A percentile compares a stretch with the other conserved stretches of the same genome.
phyloP scores from a whole-genome alignment of 768 basidiomycete species.

The Kwoniella heveanensis region DNA sequence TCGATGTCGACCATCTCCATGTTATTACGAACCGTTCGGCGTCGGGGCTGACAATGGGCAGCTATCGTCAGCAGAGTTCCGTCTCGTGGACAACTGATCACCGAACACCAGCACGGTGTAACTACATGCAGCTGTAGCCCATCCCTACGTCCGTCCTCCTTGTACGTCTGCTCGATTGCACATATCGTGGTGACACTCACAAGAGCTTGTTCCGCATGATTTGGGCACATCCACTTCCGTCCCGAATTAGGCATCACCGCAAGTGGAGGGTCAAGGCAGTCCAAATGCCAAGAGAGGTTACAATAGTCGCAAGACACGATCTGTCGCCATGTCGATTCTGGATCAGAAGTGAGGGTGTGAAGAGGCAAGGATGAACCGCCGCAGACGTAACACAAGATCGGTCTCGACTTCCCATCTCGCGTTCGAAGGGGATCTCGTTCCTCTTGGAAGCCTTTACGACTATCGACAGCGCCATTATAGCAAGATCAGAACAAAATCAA shows the following conservation, averaged over 20 bases:
- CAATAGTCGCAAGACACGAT: slow-evolving; percentile 97
- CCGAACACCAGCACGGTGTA: no score
- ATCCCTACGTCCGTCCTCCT: no score
- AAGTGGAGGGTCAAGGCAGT: slow-evolving; percentile 90
- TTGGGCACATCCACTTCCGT: slow-evolving; percentile 99
- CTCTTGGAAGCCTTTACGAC: slow-evolving; percentile 85
- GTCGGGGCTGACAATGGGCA: slow-evolving; percentile 65
- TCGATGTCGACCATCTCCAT: slow-evolving; percentile 70
- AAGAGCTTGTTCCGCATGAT: slow-evolving; percentile 82
- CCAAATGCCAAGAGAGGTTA: slow-evolving; percentile 91
- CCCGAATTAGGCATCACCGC: slow-evolving; percentile 78
- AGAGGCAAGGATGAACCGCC: slow-evolving; percentile 70
- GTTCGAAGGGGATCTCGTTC: slow-evolving; percentile 86
- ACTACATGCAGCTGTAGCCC: no score
- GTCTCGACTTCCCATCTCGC: slow-evolving; percentile 77
- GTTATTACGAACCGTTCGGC: slow-evolving; percentile 74
- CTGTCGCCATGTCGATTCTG: slow-evolving; percentile 53
- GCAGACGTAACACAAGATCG: slow-evolving; percentile 89
- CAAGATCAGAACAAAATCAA: background rate
- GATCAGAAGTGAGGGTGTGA: slow-evolving; percentile 57
- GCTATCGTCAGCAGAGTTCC: background rate
- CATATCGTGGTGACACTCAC: slow-evolving; percentile 62
- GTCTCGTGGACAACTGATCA: no score
- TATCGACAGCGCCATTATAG: slow-evolving; percentile 41
- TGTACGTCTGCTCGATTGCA: no score